These are phyloP conservation scores for Neonectria coccinea DNA, from an alignment of 2,329 filamentous ascomycete species.

Conservation along the genomic window DNA sequence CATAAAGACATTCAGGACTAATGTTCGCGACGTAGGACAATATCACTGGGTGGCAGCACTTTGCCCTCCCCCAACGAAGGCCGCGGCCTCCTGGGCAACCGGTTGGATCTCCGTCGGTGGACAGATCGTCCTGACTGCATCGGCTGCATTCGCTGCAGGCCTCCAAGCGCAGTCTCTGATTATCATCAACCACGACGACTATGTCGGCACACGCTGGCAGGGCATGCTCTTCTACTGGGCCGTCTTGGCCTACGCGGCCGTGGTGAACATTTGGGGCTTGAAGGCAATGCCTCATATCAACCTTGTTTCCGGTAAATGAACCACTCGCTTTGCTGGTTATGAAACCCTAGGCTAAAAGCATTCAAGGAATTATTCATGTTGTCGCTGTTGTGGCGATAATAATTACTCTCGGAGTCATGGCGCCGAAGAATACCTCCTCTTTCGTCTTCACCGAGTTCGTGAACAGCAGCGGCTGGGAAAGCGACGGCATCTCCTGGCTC, in stretches of 20 bases:
- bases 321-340: not conserved
- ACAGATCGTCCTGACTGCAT: slow-evolving; percentile 59
- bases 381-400: slow-evolving; percentile 45
- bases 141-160: slow-evolving; percentile 59
- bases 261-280: slow-evolving; percentile 57
- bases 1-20: not conserved
- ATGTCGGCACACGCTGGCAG: slow-evolving; percentile 56
- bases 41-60: slow-evolving; percentile 60
- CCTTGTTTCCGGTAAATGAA: slow-evolving; percentile 31
- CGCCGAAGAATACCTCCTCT: slow-evolving; percentile 43
- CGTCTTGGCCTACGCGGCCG: slow-evolving; percentile 52
- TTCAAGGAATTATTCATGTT: slow-evolving; percentile 44
- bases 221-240: slow-evolving; percentile 62
- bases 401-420: slow-evolving; percentile 47
- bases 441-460: slow-evolving; percentile 50
- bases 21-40: slow-evolving; percentile 48
- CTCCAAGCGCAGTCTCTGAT: slow-evolving; percentile 58
- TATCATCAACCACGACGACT: slow-evolving; percentile 55
- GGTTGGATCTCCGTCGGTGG: slow-evolving; percentile 61
- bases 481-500: slow-evolving; percentile 49
- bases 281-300: slow-evolving; percentile 54
- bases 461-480: slow-evolving; percentile 50
- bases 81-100: slow-evolving; percentile 39
- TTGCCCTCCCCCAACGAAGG: slow-evolving; percentile 22
- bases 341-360: slow-evolving; percentile 1